Conservation (phyloP, 768 basidiomycete genomes). For the Rhizopogon roseolus region DNA sequence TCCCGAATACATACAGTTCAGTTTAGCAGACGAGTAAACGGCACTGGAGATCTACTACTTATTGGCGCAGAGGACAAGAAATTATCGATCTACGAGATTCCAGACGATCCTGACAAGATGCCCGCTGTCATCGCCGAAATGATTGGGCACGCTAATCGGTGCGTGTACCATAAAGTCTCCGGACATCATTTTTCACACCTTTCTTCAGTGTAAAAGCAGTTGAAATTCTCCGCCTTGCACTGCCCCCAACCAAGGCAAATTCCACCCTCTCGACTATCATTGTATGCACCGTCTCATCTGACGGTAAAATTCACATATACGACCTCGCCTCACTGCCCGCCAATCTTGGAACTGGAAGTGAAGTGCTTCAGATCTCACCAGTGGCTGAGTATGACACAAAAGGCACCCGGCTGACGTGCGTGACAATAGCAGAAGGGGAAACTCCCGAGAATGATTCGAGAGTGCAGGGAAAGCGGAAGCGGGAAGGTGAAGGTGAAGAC, state of each 20-base stretch:
- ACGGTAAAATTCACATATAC: slow-evolving; percentile 79
- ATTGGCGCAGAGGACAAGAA: slow-evolving; percentile 90
- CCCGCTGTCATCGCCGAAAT: slow-evolving; percentile 68
- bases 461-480: slow-evolving; percentile 32
- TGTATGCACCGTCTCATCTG: slow-evolving; percentile 80
- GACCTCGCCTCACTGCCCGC: slow-evolving; percentile 53
- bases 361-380: slow-evolving; percentile 41
- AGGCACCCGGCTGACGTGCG: slow-evolving; percentile 79
- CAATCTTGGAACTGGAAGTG: slow-evolving; percentile 9
- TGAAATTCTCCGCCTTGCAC: slow-evolving; percentile 57
- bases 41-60: slow-evolving; percentile 64
- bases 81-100: slow-evolving; percentile 69
- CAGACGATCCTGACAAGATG: slow-evolving; percentile 34
- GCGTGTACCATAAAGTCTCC: background rate
- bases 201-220: slow-evolving; percentile 72
- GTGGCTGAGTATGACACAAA: slow-evolving; percentile 76
- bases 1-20: slow-evolving; percentile 81
- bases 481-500: slow-evolving; percentile 23
- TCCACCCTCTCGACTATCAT: slow-evolving; percentile 48
- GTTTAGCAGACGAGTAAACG: slow-evolving; percentile 61
- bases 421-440: slow-evolving; percentile 53
- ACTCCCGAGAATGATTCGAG: slow-evolving; percentile 9
- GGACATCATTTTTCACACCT: background rate
- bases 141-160: slow-evolving; percentile 87
- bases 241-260: slow-evolving; percentile 32